phyloP scores from a whole-genome alignment of 148 eudicot genomes.

The Camellia granthamiana region DNA sequence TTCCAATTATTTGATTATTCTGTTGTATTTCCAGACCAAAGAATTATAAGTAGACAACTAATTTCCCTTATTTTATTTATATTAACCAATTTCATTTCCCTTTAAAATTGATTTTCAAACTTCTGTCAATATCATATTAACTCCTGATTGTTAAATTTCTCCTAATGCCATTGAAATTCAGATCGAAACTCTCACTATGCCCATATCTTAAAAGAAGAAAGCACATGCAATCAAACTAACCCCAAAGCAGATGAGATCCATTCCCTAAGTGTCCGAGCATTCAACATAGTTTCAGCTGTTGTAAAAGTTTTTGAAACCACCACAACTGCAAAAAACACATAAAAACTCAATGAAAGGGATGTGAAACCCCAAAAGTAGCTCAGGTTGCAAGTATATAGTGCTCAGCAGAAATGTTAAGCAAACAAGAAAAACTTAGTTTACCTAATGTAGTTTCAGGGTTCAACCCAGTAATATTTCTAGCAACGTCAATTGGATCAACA shows the following conservation, averaged over 20 bases:
- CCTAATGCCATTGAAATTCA: neutral
- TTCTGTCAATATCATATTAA: neutral
- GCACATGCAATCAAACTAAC: slow-evolving; percentile 37
- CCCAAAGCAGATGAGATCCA: slow-evolving; percentile 96
- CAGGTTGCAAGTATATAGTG: slow-evolving; percentile 9
- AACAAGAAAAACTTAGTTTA: slow-evolving; percentile 13
- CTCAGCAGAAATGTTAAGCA: neutral
- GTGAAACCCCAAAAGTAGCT: slow-evolving; percentile 1
- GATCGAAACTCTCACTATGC: neutral
- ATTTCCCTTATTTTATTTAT: neutral
- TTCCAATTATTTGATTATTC: neutral
- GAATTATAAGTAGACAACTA: neutral
- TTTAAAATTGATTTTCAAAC: neutral
- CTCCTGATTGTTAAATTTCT: neutral
- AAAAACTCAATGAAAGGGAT: neutral
- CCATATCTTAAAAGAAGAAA: neutral
- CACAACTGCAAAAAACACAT: slow-evolving; percentile 58
- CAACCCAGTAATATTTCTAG: slow-evolving; percentile 77
- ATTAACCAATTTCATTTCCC: neutral
- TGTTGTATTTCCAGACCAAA: neutral
- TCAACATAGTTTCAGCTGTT: slow-evolving; percentile 97
- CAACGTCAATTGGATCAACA: slow-evolving; percentile 96
- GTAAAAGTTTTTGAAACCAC: slow-evolving; percentile 98
- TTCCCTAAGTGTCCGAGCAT: slow-evolving; percentile 94
- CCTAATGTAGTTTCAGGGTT: slow-evolving; percentile 97